phyloP scores from a whole-genome alignment of 306 rosid species.

The Cucumis cinereus region DNA sequence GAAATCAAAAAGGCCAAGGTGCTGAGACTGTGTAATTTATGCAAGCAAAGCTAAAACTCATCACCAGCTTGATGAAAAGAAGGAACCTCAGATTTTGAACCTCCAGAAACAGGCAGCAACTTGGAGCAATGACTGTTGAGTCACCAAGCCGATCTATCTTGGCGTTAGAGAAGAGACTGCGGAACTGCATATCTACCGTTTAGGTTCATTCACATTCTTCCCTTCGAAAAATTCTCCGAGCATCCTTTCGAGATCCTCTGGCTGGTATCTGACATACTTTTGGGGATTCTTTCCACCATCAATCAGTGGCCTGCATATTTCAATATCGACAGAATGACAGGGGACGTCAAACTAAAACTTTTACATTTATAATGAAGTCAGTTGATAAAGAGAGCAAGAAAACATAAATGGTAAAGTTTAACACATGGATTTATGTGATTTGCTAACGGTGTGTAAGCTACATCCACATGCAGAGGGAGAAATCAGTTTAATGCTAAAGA shows the following conservation, averaged over 20 bases:
- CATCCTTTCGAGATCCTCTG: constrained; percentile 93
- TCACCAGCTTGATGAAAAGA: background rate
- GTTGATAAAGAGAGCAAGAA: no score
- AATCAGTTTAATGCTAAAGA: no score
- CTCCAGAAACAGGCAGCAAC: background rate
- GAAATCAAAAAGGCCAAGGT: background rate
- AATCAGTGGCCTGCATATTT: constrained; percentile 46
- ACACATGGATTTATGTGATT: no score
- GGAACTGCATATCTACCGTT: constrained; percentile 20
- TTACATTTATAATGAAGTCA: no score
- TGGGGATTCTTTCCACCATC: constrained; percentile 85
- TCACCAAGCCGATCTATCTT: background rate
- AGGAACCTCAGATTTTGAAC: background rate
- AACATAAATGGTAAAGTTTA: no score
- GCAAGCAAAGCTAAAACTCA: background rate
- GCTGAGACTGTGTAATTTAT: background rate
- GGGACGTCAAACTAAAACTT: background rate
- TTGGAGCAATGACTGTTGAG: background rate
- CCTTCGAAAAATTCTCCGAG: constrained; percentile 95
- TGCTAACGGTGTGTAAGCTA: no score
- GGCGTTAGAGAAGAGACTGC: background rate
- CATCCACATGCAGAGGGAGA: no score
- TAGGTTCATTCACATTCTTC: constrained; percentile 57
- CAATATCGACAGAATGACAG: background rate
- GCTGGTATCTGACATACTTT: constrained; percentile 59